Base-by-base conservation (phyloP, 768 basidiomycete species). In the Auricularia cornea region DNA sequence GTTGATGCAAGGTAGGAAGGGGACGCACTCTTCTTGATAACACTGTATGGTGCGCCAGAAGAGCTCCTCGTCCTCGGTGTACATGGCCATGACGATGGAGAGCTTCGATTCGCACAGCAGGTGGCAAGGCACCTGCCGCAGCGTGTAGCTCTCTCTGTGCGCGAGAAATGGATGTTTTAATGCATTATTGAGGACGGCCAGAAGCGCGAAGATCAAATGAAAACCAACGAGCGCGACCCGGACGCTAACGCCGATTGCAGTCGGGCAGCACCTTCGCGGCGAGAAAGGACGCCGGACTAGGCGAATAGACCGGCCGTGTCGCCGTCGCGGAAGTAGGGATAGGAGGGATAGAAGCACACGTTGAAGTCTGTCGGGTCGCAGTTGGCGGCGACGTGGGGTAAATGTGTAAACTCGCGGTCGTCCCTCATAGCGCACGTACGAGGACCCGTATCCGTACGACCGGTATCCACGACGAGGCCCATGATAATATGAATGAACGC, bases 61-160 rank as follows among this genome's bases (percentile, higher is more conserved):
- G 5, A 98, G 80, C 69, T 88, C 84, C 72, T 96, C 94, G 68
- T 92, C 86, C 70, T 94, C 94, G 70, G 97, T 96, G 73, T 96
- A 97, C 94, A 98, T 97, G 16, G 95, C 97, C 84, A 98, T 89
- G 51, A 97, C 95, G 68, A 98, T 95, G 76, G 97, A 96, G 18
- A 98, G 78, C 74, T 98, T 96, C 35, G 95, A 97, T 33, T 89
- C 81, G 23, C 95, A 80, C 0, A 91, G 89, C 0, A 93, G 94
- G 69, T 95, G 90, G 73, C 95, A 95, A 68, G 92, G 84, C n/a
- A 85, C 81, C 72, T 96, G 95, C 2, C 96, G 85, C 6, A 98
- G 80, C 0, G 92, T 91, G 76, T 96, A 98, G 1, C 89, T 86
- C 12, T 83, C 75, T 30, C 85, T 78, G 69, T 48, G 44, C 20